Base-by-base conservation (phyloP, 441 rosid species). In the Populus hybrid region DNA sequence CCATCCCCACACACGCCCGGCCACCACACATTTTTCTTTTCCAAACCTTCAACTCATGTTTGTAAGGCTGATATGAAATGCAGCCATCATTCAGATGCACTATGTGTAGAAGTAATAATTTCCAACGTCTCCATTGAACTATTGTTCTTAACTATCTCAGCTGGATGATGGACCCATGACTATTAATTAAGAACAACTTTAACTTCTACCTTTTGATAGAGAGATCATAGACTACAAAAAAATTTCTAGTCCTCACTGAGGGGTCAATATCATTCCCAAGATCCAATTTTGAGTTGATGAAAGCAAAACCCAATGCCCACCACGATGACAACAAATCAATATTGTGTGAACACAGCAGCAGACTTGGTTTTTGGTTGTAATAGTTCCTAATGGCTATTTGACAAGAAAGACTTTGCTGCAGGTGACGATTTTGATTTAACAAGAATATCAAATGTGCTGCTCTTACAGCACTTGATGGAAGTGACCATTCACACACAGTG, bases 171-270 rank as follows among this genome's bases (percentile, higher is more conserved):
- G 12, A 16, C 35, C 20, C 50, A 64, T 45, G n/a, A 26, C 38
- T 40, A 42, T 16, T 18, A 1, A 28, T 21, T 66, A 16, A 1
- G 73, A 40, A 38, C 73, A 40, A 23, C 20, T 29, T 29, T 29
- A 29, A 29, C 31, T 29, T 29, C 31, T 29, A 29, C 31, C 23
- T 11, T 31, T 53, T 33, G 4, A 29, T 45, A 21, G 59, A 9
- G 4, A 67, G 63, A 67, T 75, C 28, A 21, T 75, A 21, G 40
- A 75, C 77, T 73, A 11, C 50, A 59, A 73, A 29, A 29, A 29
- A 29, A 11, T 6, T 9, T 59, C 29, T 29, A 59, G 35, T 33
- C 50, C 14, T 42, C 50, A 42, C 3, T 10, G 50, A 9, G 14
- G 21, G 29, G 18, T 9, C 40, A 53, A 1, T 0, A 20, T 29